Evolutionary conservation across 805 yeast species (phyloP), one percentile per base, ranked within the genome.

Genomic region (Lipomyces yamadae): DNA sequence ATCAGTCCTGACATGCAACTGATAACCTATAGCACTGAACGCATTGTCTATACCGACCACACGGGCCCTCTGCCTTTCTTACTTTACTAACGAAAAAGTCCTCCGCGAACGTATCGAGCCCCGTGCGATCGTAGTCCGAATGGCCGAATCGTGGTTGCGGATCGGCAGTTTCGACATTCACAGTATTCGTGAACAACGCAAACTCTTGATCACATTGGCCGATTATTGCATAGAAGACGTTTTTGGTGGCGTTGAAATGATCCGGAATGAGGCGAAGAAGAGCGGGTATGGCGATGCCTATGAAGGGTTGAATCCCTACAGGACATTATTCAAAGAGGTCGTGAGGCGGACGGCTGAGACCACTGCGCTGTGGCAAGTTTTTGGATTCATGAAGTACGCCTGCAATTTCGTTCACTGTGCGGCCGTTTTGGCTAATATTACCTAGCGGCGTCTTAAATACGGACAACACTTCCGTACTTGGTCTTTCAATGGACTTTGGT

Each of bases 401-500:
- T 24, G 24, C 48, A 33, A 10, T 10, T 15, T 4, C 10, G 11
- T 48, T 11, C n/a, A 15, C 11, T 24, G 7, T 24, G n/a, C 18
- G 24, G 6, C 24, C n/a, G 18, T 42, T 15, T 42, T 24, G 24
- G 48, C 48, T 42, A 42, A 42, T 7, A 7, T 13, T 3, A 29
- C 33, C 2, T 29, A 65, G 68, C 74, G 99, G 99, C 13, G 98
- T 95, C 3, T 80, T 95, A 64, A 94, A 94, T 76, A 93, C 98
- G 0, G 99, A 94, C 75, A 94, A 94, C 75, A 91, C 97, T 0
- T 91, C 97, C 0, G 82, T 94, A n/a, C 74, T 89, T 56, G 99
- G 99, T 0, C 80, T 92, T 10, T 85, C 97, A 0, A 85, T 95
- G 77, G 99, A 94, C 77, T 95, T 89, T 77, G 99, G 98, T 2